Evolutionary conservation across 768 basidiomycete genomes (phyloP).

Genomic region (Thelephora ganbajun): DNA sequence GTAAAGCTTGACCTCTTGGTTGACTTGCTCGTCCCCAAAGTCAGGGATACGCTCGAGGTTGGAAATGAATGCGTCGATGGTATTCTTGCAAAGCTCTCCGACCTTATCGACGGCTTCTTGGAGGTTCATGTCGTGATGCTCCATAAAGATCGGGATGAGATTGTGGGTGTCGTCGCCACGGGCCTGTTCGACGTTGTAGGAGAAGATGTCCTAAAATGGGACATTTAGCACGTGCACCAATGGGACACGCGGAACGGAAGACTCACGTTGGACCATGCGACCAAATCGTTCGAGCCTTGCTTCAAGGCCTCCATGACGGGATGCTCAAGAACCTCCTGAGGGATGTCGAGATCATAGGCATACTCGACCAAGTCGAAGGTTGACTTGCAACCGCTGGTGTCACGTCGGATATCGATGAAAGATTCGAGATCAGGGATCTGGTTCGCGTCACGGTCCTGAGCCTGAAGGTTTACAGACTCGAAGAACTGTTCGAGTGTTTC

Average conservation of each 20-base stretch:
- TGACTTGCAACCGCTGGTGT: conserved; percentile 69
- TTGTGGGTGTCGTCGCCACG: conserved; percentile 63
- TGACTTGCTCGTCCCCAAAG: conserved; percentile 45
- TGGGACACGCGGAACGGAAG: conserved; percentile 5
- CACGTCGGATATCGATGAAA: conserved; percentile 60
- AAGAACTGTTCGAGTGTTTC: conserved; percentile 69
- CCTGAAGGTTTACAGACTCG: conserved; percentile 60
- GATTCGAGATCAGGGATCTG: conserved; percentile 62
- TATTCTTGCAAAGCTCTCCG: conserved; percentile 55
- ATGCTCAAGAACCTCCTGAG: conserved; percentile 66
- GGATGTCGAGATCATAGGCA: conserved; percentile 59
- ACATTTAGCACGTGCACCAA: not conserved
- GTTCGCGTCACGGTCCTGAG: conserved; percentile 41
- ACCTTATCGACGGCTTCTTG: conserved; percentile 60
- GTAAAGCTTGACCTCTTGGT: conserved; percentile 46
- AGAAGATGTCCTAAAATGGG: conserved; percentile 54
- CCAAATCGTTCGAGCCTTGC: conserved; percentile 64
- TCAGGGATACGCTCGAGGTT: conserved; percentile 39
- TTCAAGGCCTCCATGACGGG: conserved; percentile 48
- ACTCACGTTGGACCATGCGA: conserved; percentile 70
- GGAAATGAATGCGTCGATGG: conserved; percentile 50
- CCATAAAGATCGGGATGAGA: conserved; percentile 64
- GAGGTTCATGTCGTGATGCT: conserved; percentile 43
- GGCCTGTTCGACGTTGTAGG: conserved; percentile 73
- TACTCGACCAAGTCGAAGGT: conserved; percentile 72